Percentiles rank a stretch among this genome's conserved stretches.
Evolutionary conservation across 1,139 yeast species (phyloP).

Genomic region (Spathaspora sp.): DNA sequence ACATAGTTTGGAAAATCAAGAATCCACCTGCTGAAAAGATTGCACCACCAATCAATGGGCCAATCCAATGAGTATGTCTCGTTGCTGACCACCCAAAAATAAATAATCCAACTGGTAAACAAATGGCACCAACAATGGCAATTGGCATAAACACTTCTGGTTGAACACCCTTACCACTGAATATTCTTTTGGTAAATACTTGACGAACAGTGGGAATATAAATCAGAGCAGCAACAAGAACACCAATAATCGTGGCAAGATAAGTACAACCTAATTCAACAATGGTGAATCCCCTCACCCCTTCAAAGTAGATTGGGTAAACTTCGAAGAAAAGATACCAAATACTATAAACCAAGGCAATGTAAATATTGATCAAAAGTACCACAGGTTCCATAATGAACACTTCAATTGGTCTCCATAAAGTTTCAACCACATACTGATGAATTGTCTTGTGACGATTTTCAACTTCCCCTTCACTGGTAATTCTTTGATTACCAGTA

Average conservation of each 20-base stretch:
- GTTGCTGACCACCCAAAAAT: constrained; percentile 35
- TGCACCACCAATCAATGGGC: constrained; percentile 29
- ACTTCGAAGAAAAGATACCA: constrained; percentile 36
- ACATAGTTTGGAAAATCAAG: constrained; percentile 30
- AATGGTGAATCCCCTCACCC: constrained; percentile 25
- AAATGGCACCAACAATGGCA: constrained; percentile 33
- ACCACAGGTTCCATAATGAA: constrained; percentile 33
- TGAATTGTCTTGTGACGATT: constrained; percentile 25
- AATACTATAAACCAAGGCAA: constrained; percentile 30
- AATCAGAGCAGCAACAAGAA: constrained; percentile 19
- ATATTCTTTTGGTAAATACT: constrained; percentile 25
- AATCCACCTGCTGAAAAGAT: constrained; percentile 29
- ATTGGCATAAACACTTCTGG: constrained; percentile 66
- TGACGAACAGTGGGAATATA: constrained; percentile 21
- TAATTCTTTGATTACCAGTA: constrained; percentile 43
- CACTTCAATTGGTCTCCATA: constrained; percentile 34
- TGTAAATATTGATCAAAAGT: constrained; percentile 28
- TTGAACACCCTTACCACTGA: constrained; percentile 35
- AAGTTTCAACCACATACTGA: constrained; percentile 22
- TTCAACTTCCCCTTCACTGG: constrained; percentile 43
- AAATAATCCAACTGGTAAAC: constrained; percentile 31
- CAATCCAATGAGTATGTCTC: constrained; percentile 33
- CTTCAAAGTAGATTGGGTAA: constrained; percentile 29
- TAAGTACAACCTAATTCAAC: constrained; percentile 25
- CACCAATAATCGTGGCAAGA: constrained; percentile 21